phyloP scores from a whole-genome alignment of 2,329 filamentous ascomycete species.

The Neurospora crassa region DNA sequence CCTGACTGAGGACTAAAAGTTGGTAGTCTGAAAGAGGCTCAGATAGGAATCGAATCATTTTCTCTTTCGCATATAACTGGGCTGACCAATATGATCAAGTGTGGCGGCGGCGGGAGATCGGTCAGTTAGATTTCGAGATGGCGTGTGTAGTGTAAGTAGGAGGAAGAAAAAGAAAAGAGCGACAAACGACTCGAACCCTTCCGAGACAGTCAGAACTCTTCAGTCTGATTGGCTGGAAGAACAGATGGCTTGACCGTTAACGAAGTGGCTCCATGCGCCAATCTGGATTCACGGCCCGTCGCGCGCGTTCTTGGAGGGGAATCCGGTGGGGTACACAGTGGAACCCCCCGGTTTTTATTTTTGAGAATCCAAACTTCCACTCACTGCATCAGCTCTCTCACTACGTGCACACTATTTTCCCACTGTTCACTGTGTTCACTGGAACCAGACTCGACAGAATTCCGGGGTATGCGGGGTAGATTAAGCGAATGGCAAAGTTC shows the following conservation, averaged over 20 bases:
- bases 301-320: slow-evolving; percentile 6
- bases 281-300: slow-evolving; percentile 20
- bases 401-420: too few relatives aligned
- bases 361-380: neutral
- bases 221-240: slow-evolving; percentile 14
- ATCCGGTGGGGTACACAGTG: neutral
- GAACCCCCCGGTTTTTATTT: neutral
- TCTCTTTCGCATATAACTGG: neutral
- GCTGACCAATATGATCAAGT: neutral
- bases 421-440: neutral
- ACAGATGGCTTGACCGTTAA: slow-evolving; percentile 7
- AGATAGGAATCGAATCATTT: neutral
- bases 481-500: neutral
- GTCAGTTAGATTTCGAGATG: neutral
- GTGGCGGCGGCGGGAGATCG: neutral
- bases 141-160: too few relatives aligned
- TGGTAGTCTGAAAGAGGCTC: neutral
- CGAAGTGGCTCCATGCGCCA: slow-evolving; percentile 9
- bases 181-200: slow-evolving; percentile 13
- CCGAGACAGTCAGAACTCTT: slow-evolving; percentile 7
- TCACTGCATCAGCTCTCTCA: neutral
- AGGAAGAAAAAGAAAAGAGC: neutral
- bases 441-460: neutral
- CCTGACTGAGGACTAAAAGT: neutral
- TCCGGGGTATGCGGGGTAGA: neutral